Percentiles rank a stretch among this genome's conserved stretches.
Conservation (phyloP, 768 basidiomycete species). For the Leucocoprinus sp. region DNA sequence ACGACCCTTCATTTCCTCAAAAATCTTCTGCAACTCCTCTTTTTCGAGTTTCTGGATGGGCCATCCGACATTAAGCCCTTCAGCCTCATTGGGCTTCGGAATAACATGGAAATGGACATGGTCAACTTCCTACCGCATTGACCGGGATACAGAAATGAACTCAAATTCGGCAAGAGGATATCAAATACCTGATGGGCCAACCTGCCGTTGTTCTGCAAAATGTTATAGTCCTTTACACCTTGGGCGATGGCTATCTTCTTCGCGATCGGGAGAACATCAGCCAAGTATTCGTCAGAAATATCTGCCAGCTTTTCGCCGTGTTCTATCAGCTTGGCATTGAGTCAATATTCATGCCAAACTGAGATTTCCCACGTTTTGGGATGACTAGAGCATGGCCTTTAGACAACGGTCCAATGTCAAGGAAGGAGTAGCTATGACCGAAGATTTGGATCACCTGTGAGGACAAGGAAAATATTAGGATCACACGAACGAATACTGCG, state of each 20-base stretch:
- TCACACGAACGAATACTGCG: slow-evolving; percentile 53
- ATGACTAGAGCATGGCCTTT: slow-evolving; percentile 88
- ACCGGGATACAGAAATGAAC: background rate
- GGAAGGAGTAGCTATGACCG: slow-evolving; percentile 63
- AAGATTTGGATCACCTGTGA: background rate
- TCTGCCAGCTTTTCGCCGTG: slow-evolving; percentile 84
- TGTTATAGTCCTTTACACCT: slow-evolving; percentile 74
- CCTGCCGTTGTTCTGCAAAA: slow-evolving; percentile 61
- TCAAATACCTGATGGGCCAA: slow-evolving; percentile 46
- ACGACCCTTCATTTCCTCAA: slow-evolving; percentile 46
- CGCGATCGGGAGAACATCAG: slow-evolving; percentile 68
- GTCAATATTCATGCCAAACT: background rate
- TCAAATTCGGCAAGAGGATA: background rate
- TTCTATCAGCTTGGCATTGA: slow-evolving; percentile 34
- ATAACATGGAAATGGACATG: slow-evolving; percentile 95
- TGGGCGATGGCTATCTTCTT: slow-evolving; percentile 84
- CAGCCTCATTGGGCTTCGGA: slow-evolving; percentile 69
- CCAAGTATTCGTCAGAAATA: slow-evolving; percentile 77
- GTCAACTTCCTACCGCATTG: slow-evolving; percentile 46
- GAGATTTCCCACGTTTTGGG: slow-evolving; percentile 66
- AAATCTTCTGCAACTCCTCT: slow-evolving; percentile 53
- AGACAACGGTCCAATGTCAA: slow-evolving; percentile 89
- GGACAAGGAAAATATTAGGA: background rate
- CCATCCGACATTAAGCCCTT: slow-evolving; percentile 83
- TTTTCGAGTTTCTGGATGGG: slow-evolving; percentile 49